A percentile compares a stretch with the other conserved stretches of the same genome.
These are phyloP conservation scores for Wickerhamomyces bisporus DNA, from an alignment of 805 yeast genomes.

Conservation along the genomic window DNA sequence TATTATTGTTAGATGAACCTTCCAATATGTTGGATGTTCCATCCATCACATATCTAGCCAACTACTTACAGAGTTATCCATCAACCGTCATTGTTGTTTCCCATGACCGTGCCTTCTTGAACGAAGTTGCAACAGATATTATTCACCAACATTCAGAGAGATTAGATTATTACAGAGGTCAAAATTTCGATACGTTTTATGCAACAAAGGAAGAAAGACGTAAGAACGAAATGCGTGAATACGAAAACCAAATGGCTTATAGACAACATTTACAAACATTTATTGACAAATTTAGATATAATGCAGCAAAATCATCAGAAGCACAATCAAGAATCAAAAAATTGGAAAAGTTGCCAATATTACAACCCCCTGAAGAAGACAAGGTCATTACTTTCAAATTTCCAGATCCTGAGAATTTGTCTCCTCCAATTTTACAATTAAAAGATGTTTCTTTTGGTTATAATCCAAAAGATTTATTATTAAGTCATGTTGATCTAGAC, in stretches of 20 bases:
- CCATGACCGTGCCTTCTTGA: slow-evolving; percentile 94
- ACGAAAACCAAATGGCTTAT: slow-evolving; percentile 95
- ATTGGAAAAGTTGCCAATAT: slow-evolving; percentile 85
- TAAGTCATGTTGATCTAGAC: slow-evolving; percentile 78
- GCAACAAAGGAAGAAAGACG: slow-evolving; percentile 92
- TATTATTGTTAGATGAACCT: slow-evolving; percentile 93
- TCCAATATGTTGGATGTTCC: slow-evolving; percentile 99
- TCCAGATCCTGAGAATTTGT: slow-evolving; percentile 90
- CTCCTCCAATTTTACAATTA: slow-evolving; percentile 91
- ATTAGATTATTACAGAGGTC: slow-evolving; percentile 90
- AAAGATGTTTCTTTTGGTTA: slow-evolving; percentile 87
- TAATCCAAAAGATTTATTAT: slow-evolving; percentile 53
- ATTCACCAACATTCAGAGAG: slow-evolving; percentile 97
- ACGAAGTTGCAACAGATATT: slow-evolving; percentile 97
- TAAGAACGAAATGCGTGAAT: slow-evolving; percentile 89
- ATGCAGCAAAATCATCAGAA: slow-evolving; percentile 96
- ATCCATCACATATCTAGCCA: slow-evolving; percentile 88
- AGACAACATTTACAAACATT: slow-evolving; percentile 90
- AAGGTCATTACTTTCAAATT: slow-evolving; percentile 78
- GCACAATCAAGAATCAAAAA: slow-evolving; percentile 98
- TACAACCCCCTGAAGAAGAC: slow-evolving; percentile 94
- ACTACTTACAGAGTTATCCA: slow-evolving; percentile 84
- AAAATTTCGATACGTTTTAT: slow-evolving; percentile 90
- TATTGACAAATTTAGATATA: slow-evolving; percentile 94
- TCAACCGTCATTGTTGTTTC: slow-evolving; percentile 94